Evolutionary conservation across 2,329 filamentous ascomycete species (phyloP), one percentile per base, ranked within the genome.

Genomic region (Microcyclosporella mali): DNA sequence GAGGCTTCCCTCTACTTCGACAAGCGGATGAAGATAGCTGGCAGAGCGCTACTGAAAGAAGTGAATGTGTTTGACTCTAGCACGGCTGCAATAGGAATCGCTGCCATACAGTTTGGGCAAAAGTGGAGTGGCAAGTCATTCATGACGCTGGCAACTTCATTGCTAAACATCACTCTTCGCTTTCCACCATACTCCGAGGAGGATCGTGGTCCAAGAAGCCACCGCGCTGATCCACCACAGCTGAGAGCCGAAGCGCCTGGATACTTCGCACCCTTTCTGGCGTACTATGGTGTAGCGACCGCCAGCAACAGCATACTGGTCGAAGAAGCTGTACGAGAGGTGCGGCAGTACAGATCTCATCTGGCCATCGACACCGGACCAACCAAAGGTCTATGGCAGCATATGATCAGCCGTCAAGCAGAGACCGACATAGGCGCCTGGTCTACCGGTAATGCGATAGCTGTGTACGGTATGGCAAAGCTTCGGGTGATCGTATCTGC

Each of bases 391-490:
- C 41, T 66, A 7, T 75, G 72, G 70, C 62, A 63, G 45, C 72
- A 75, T 45, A 73, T 74, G 42, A 56, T 66, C 18, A 68, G 65
- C 14, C 57, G 58, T 1, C 47, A 36, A 10, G 47, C 61, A 19
- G 56, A 51, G 37, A 50, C 56, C 28, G 70, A 72, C 53, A 47
- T 54, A 3, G 65, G 61, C 7, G 57, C 66, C 2, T 74, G 70
- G 72, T 69, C 65, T 50, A 73, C 68, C 9, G 68, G 70, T 1
- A 74, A 73, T 51, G 72, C 58, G 3, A 74, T 70, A 70, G 70
- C 67, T 4, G 67, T 67, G 0, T 67, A 66, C 27, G 72, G 72
- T 0, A 71, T 72, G 62, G 57, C 63, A 8, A 62, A 70, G 25
- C 70, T 74, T 11, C 53, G 73, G 1, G 68, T 70, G 6, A 73